Evolutionary conservation across 441 rosid genomes (phyloP), one percentile per base, ranked within the genome.

Genomic region (Adansonia rubrostipa): DNA sequence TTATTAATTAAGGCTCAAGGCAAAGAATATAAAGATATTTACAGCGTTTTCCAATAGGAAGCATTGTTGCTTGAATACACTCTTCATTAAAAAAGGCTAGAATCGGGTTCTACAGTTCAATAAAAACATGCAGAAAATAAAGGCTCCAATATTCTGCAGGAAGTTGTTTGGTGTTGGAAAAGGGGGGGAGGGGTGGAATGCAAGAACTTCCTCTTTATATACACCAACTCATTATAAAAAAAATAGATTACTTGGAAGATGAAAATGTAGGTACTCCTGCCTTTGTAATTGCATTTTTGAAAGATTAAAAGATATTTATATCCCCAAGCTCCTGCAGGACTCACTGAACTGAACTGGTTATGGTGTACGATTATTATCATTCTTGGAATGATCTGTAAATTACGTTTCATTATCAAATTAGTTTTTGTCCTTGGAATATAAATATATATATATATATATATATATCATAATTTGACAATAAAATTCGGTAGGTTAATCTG

Each of bases 71-170:
- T 40, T 50, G 78, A 64, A 65, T 40, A 15, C 11, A 4, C 11
- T n/a, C 28, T 44, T 5, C 48, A 17, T 68, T 14, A 48, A 69
- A 65, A 53, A 20, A 45, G 57, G 70, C 33, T 77, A 24, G 75
- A 77, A 60, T 48, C 75, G 6, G 58, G 66, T 76, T 77, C 79
- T 56, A 45, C 67, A n/a, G 28, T 42, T 56, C 50, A 14, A 36
- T 13, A 50, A 28, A 33, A n/a, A 50, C 50, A 64, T 48, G 11
- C 48, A 50, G 57, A 48, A 50, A 24, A 44, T 5, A 24, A n/a
- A 17, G 51, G 24, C 51, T 66, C 15, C 51, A 10, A 33, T 20
- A 19, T 42, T 8, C 24, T 4, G 19, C 58, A 28, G 36, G 36
- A 28, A 28, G 36, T 28, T 28, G 36, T 28, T 28, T 28, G 36